Evolutionary conservation across 2,329 filamentous ascomycete species (phyloP).

Genomic region (Fusarium sp.): DNA sequence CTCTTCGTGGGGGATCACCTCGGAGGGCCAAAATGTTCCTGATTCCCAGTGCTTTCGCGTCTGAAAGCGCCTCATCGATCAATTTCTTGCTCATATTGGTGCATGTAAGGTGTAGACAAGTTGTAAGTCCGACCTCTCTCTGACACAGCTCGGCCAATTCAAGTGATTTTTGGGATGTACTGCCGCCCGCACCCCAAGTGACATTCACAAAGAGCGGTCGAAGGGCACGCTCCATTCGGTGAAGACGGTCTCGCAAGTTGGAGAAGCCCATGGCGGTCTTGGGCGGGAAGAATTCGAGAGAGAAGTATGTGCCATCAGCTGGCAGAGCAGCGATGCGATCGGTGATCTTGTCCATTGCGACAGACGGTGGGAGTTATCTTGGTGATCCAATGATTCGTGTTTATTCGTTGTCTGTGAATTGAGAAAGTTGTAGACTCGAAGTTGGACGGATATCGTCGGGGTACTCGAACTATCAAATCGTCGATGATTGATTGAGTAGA

Average conservation of each 20-base stretch:
- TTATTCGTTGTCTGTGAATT: not conserved
- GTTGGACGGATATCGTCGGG: constrained; percentile 26
- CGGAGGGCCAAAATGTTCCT: constrained; percentile 92
- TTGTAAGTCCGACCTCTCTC: constrained; percentile 88
- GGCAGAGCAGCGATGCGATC: constrained; percentile 94
- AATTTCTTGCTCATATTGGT: constrained; percentile 93
- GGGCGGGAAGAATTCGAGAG: constrained; percentile 98
- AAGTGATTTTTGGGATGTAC: constrained; percentile 87
- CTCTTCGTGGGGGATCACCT: constrained; percentile 87
- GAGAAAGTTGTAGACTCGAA: not conserved
- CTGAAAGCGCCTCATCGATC: constrained; percentile 88
- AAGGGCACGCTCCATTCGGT: constrained; percentile 92
- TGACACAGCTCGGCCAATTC: constrained; percentile 96
- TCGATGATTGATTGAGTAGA: not conserved
- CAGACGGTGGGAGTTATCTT: not conserved
- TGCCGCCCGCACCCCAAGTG: constrained; percentile 96
- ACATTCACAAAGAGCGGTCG: constrained; percentile 95
- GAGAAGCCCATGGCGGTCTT: constrained; percentile 96
- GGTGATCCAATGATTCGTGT: not conserved
- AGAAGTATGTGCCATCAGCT: constrained; percentile 85
- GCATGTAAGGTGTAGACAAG: constrained; percentile 94
- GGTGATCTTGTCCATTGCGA: constrained; percentile 83
- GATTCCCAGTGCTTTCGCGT: constrained; percentile 89
- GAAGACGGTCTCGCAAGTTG: constrained; percentile 90
- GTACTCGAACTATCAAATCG: not conserved